Evolutionary conservation across 345 rosid species (phyloP), one percentile per base, ranked within the genome.

Genomic region (Triadica sebifera): DNA sequence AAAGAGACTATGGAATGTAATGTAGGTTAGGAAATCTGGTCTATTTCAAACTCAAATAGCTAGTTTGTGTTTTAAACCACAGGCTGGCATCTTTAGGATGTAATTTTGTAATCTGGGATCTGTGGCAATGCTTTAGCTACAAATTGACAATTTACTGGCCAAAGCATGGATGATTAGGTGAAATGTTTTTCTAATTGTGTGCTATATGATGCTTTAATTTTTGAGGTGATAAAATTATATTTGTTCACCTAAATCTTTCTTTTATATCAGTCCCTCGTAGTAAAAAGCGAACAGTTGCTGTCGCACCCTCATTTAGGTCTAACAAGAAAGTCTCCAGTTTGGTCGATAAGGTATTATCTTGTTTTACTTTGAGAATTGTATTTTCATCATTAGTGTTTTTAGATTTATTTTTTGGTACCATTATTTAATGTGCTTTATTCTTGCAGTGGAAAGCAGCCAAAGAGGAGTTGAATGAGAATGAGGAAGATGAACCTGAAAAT

Each of bases 401-500:
- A 3, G 13, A 13, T 55, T 57, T 63, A 16, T 29, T 53, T 79
- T 63, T 65, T 43, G 4, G 5, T 38, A 13, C 53, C 3, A 59
- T 34, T 34, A 72, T 12, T 47, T 25, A 37, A 7, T 16, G 59
- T 62, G 50, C 38, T 38, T 8, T 73, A 53, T 75, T 69, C 72
- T 67, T 10, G 34, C 75, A 95, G 99, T 95, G 99, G 98, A 95
- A 93, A 85, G 99, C 99, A 67, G 99, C 97, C 63, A 93, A 95
- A 81, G 98, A 93, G 81, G 99, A 93, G 83, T 75, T 95, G 77
- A 83, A 90, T 50, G 94, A 92, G 79, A 83, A 83, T 50, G 98
- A 87, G 49, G 95, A 95, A 73, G 90, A 91, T 43, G 93, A 92
- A 74, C 90, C 90, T 22, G 87, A 91, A 72, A 87, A 83, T 69